Conservation (phyloP, 2,329 filamentous ascomycete species). For the Blastomyces parvus region DNA sequence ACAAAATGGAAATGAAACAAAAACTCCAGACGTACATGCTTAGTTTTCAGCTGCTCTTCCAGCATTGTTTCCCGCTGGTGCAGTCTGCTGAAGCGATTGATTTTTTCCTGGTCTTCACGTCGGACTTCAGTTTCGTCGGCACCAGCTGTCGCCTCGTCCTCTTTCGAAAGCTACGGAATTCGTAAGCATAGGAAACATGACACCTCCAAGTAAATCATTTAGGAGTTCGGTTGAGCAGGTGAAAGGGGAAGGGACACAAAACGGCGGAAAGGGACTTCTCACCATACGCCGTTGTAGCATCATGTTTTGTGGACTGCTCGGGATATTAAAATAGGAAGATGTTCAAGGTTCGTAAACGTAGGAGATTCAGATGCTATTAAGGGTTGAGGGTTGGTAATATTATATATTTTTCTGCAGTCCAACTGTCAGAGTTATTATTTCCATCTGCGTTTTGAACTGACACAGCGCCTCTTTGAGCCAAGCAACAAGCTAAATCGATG, state of each 20-base stretch:
- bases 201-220: not conserved
- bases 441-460: too few relatives aligned
- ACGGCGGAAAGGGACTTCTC: not conserved
- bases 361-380: not conserved
- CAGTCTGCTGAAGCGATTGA: slow-evolving; percentile 92
- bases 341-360: not conserved
- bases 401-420: not conserved
- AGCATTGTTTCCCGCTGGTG: slow-evolving; percentile 75
- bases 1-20: not conserved
- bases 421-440: not conserved
- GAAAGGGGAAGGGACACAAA: not conserved
- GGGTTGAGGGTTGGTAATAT: not conserved
- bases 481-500: too few relatives aligned
- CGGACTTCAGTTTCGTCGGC: slow-evolving; percentile 86
- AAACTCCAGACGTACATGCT: slow-evolving; percentile 51
- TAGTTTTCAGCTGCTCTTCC: slow-evolving; percentile 69
- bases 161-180: slow-evolving; percentile 68
- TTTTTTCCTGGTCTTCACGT: slow-evolving; percentile 95
- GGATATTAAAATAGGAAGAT: not conserved
- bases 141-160: slow-evolving; percentile 67
- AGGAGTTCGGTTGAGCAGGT: not conserved
- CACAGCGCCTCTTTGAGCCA: too few relatives aligned
- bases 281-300: slow-evolving; percentile 10
- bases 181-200: not conserved
- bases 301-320: not conserved